phyloP scores from a whole-genome alignment of 257 asterid species.

The Thymus mandschuricus region DNA sequence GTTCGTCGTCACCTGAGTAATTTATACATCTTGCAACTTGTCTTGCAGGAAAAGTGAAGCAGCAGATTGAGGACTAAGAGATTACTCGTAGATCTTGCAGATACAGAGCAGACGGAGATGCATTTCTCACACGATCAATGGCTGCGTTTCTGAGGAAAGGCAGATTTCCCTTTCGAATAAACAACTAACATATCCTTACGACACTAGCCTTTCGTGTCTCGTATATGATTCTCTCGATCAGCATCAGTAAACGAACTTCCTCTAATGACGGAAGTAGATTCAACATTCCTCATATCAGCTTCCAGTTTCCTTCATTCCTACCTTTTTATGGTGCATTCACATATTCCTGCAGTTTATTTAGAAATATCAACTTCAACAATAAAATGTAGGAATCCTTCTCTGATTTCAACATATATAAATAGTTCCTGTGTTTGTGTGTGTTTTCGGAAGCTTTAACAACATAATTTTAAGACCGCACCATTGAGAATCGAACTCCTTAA shows the following conservation, averaged over 20 bases:
- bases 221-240: not conserved
- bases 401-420: not conserved
- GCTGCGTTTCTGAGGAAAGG: not conserved
- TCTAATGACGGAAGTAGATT: not conserved
- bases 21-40: not conserved
- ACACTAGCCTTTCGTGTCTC: not conserved
- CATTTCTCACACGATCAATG: not conserved
- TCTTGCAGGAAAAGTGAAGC: constrained; percentile 1
- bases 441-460: no score
- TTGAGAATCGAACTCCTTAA: no score
- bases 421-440: not conserved
- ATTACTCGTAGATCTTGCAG: not conserved
- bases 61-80: not conserved
- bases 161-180: not conserved
- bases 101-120: not conserved
- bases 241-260: not conserved
- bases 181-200: no score
- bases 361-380: not conserved
- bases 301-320: not conserved
- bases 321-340: not conserved
- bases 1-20: no score
- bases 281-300: not conserved
- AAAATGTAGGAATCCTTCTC: not conserved
- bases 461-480: no score
- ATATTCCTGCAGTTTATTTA: not conserved